Base-by-base conservation (phyloP, 768 basidiomycete genomes). In the Phylloporus sp. region DNA sequence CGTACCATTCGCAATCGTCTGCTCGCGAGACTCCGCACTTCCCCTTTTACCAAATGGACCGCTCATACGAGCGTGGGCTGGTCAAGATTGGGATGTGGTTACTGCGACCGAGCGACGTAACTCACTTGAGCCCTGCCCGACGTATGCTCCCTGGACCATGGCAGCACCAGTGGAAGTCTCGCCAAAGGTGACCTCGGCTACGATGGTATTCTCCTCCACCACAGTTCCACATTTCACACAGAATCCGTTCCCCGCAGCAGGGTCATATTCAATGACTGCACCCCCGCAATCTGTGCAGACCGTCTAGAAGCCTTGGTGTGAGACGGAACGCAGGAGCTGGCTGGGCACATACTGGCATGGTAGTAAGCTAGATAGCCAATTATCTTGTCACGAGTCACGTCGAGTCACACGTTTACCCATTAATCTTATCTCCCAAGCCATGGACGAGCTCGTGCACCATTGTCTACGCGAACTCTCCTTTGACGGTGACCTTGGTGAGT, bases 101-200 rank as follows among this genome's bases (percentile, higher is more conserved):
- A 12, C 22, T 29, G 26, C 28, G 9, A n/a, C 16, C 35, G 24
- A 2, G 49, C 7, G 18, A 39, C 0, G 18, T 45, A 13, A 81
- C 89, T 68, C 63, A 97, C 95, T 95, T 41, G 94, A 85, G 50
- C 91, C 90, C 61, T 91, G 87, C 0, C 81, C 90, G 12, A 99
- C 92, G 61, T 90, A 97, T 3, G 88, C 85, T 3, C 97, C 97
- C 62, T 95, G 89, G 2, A 97, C 95, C 77, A 97, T 91, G 2
- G 95, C 95, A 5, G 94, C 91, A 23, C 97, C 97, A 26, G 81
- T 79, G 11, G 87, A 80, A 5, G 89, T 88, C 75, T 99, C 97
- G n/a, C 93, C 92, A 59, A 99, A 99, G 1, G 85, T 84, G 49
- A 99, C 82, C 66, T 99, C 97, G 56, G 86, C 89, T 10, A 97